Evolutionary conservation across 2,329 filamentous ascomycete species (phyloP).

Genomic region (Penicillium thymicola): DNA sequence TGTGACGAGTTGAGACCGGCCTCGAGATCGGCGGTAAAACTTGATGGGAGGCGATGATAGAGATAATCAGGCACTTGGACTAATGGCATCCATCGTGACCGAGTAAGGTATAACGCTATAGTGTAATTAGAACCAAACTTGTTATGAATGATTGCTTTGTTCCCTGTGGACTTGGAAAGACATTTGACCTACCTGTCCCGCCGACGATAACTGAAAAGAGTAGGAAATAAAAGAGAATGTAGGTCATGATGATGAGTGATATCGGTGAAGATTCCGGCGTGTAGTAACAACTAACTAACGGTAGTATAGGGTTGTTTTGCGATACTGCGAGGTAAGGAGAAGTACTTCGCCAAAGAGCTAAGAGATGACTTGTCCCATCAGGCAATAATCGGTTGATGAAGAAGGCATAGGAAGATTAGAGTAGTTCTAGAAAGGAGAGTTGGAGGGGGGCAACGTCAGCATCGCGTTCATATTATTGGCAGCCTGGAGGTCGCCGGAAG

Average conservation of each 20-base stretch:
- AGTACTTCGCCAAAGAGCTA: neutral
- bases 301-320: neutral
- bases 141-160: neutral
- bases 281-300: neutral
- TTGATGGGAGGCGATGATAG: slow-evolving; percentile 73
- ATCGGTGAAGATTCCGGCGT: neutral
- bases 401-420: neutral
- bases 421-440: neutral
- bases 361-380: neutral
- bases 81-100: slow-evolving; percentile 69
- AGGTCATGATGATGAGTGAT: slow-evolving; percentile 59
- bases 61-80: slow-evolving; percentile 65
- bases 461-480: neutral
- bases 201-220: slow-evolving; percentile 67
- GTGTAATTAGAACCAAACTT: slow-evolving; percentile 5
- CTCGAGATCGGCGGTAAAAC: slow-evolving; percentile 82
- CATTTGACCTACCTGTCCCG: slow-evolving; percentile 59
- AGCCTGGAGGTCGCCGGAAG: slow-evolving; percentile 6
- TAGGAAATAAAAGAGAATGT: slow-evolving; percentile 71
- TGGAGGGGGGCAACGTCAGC: slow-evolving; percentile 3
- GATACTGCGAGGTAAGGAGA: neutral
- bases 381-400: neutral
- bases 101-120: slow-evolving; percentile 73
- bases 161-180: neutral
- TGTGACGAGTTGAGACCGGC: slow-evolving; percentile 76